phyloP scores from a whole-genome alignment of 176 grass and related monocot genomes.

The Carex cristatella region DNA sequence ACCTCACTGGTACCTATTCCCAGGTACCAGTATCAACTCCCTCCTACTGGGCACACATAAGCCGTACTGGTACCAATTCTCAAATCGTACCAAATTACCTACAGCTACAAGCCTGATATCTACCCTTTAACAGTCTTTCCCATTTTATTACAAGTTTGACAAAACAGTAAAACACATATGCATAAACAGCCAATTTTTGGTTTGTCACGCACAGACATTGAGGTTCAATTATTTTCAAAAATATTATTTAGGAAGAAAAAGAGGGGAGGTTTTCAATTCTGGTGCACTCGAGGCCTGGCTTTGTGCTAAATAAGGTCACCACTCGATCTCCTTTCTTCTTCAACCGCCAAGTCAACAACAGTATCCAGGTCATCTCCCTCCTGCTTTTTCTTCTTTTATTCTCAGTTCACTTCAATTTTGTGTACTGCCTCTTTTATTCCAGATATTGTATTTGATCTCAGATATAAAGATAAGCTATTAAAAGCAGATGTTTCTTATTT shows the following conservation, averaged over 20 bases:
- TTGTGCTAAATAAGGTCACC: slow-evolving; percentile 71
- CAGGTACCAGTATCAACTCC: no score
- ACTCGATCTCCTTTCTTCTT: slow-evolving; percentile 75
- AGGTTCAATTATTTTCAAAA: background rate
- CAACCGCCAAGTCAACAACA: slow-evolving; percentile 88
- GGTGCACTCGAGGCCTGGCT: slow-evolving; percentile 90
- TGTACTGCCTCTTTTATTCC: background rate
- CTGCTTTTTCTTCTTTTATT: background rate
- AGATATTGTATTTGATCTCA: background rate
- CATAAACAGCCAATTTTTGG: no score
- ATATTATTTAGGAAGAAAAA: slow-evolving; percentile 42
- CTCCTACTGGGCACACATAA: no score
- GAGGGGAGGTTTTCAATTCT: slow-evolving; percentile 71
- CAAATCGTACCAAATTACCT: no score
- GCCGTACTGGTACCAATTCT: no score
- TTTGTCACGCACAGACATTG: no score
- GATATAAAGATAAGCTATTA: background rate
- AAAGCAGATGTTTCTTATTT: background rate
- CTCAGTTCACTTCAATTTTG: background rate
- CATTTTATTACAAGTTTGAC: no score
- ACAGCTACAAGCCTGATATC: no score
- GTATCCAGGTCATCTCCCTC: slow-evolving; percentile 52
- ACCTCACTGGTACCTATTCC: no score
- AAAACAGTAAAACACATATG: no score
- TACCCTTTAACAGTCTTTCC: no score